Evolutionary conservation across 2,329 filamentous ascomycete genomes (phyloP).

Genomic region (Xylaria sp.): DNA sequence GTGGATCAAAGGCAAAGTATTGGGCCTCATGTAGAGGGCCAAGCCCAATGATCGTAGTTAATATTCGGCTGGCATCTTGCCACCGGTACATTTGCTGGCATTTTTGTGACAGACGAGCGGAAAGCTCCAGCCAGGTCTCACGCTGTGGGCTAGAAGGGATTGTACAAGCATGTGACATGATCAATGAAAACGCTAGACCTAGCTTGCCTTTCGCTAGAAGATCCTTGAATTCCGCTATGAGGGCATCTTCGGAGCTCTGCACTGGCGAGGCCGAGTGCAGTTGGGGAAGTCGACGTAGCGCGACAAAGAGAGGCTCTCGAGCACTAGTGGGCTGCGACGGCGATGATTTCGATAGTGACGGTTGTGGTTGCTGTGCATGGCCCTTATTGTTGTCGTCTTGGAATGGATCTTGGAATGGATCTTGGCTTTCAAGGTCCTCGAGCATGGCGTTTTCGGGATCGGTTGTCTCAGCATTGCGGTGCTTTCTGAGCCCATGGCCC

Average conservation of each 20-base stretch:
- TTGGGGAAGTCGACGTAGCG: neutral
- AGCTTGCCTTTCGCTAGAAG: conserved; percentile 36
- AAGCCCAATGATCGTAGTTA: conserved; percentile 44
- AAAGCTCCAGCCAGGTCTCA: conserved; percentile 44
- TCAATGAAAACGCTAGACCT: conserved; percentile 40
- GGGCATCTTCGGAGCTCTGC: neutral
- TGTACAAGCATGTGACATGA: conserved; percentile 32
- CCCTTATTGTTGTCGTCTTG: neutral
- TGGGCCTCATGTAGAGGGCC: conserved; percentile 49
- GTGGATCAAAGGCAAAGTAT: conserved; percentile 53
- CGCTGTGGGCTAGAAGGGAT: conserved; percentile 28
- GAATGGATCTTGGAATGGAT: neutral
- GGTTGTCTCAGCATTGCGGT: neutral
- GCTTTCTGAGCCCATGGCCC: neutral
- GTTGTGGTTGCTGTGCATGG: neutral
- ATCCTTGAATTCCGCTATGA: conserved; percentile 20
- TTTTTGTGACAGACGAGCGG: conserved; percentile 49
- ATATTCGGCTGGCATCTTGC: conserved; percentile 50
- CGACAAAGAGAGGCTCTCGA: neutral
- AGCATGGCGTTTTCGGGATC: neutral
- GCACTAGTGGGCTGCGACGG: neutral
- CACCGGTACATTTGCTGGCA: conserved; percentile 49
- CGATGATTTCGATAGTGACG: neutral
- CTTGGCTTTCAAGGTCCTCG: neutral
- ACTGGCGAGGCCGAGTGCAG: neutral